Conservation (phyloP, 257 asterid genomes). For the Jacaranda mimosifolia region DNA sequence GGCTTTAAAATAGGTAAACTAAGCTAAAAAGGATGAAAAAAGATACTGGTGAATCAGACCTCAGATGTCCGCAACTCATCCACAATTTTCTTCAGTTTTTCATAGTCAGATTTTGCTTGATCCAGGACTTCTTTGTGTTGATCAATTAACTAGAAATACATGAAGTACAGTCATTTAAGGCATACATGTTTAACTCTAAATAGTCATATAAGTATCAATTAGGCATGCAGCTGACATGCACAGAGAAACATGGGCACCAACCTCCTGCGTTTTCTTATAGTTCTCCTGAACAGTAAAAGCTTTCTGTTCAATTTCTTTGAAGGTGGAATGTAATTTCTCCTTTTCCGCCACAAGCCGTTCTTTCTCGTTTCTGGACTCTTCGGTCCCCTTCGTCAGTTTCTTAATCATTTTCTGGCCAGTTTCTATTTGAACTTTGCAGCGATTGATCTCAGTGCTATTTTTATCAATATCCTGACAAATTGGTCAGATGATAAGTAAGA, state of each 20-base stretch:
- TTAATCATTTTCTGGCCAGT: conserved; percentile 80
- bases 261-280: conserved; percentile 84
- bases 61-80: conserved; percentile 89
- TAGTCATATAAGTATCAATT: background rate
- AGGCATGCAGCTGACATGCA: background rate
- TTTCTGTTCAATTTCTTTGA: conserved; percentile 84
- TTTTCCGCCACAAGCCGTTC: conserved; percentile 70
- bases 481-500: conserved; percentile 15
- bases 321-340: conserved; percentile 61
- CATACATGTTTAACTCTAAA: background rate
- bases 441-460: conserved; percentile 83
- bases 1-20: conserved; percentile 18
- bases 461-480: conserved; percentile 76
- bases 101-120: conserved; percentile 80
- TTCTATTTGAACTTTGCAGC: conserved; percentile 81
- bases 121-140: conserved; percentile 73
- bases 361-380: conserved; percentile 79
- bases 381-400: conserved; percentile 78
- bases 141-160: conserved; percentile 68
- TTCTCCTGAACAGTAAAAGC: conserved; percentile 87
- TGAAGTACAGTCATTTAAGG: background rate
- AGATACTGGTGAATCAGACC: conserved; percentile 51
- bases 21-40: conserved; percentile 14
- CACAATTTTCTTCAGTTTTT: conserved; percentile 77
- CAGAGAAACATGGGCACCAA: conserved; percentile 33